A percentile compares a stretch with the other conserved stretches of the same genome.
These are phyloP conservation scores for Lepraria neglecta DNA, from an alignment of 495 filamentous ascomycete genomes.

Conservation along the genomic window DNA sequence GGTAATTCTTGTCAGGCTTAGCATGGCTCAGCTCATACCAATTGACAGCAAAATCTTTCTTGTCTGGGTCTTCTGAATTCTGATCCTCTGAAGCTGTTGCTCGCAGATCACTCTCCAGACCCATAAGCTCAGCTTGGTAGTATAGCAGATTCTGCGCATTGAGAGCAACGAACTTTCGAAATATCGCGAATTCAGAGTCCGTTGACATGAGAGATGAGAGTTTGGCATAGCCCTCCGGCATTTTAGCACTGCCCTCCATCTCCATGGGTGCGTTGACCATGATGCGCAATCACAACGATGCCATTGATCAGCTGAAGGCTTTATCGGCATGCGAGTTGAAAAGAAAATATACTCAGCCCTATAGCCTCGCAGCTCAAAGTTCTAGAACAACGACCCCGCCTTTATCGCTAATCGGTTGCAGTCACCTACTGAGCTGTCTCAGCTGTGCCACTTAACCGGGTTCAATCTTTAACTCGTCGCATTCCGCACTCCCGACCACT, in stretches of 20 bases:
- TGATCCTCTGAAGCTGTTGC: background rate
- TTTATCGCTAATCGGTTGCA: background rate
- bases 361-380: background rate
- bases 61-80: background rate
- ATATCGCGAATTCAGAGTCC: background rate
- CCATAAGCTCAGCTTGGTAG: slow-evolving; percentile 6
- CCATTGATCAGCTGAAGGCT: background rate
- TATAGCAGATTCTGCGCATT: slow-evolving; percentile 9
- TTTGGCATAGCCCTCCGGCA: slow-evolving; percentile 1
- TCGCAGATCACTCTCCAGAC: slow-evolving; percentile 26
- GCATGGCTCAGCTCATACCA: background rate
- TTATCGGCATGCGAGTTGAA: background rate
- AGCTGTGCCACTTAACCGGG: background rate
- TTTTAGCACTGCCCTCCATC: background rate
- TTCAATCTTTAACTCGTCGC: too few relatives aligned
- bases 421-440: background rate
- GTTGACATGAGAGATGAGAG: slow-evolving; percentile 5
- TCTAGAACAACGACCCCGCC: too few relatives aligned
- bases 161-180: background rate
- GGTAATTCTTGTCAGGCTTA: background rate
- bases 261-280: background rate
- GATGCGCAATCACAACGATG: too few relatives aligned
- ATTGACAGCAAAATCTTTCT: background rate
- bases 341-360: background rate
- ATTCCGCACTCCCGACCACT: too few relatives aligned